Percentiles rank a stretch among this genome's conserved stretches.
Evolutionary conservation across 495 filamentous ascomycete genomes (phyloP).

Genomic region (Hypoxylon fuscum): DNA sequence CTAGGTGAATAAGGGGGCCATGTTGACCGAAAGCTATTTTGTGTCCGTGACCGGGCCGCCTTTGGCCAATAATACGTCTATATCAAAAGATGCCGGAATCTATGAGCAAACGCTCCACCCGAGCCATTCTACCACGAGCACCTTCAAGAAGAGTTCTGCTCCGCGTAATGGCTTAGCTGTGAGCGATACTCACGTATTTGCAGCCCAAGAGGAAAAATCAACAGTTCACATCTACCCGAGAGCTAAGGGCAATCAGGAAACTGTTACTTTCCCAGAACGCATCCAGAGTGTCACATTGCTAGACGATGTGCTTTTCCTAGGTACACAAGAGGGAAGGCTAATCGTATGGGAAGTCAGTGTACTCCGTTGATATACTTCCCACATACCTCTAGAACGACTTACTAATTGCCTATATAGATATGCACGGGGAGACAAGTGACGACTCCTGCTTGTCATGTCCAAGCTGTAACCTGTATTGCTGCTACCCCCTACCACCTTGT

Average conservation of each 20-base stretch:
- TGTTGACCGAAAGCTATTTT: conserved; percentile 85
- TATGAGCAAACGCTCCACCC: conserved; percentile 86
- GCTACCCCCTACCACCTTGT: conserved; percentile 80
- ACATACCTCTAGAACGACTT: conserved; percentile 12
- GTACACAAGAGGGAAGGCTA: conserved; percentile 85
- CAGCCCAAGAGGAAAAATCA: conserved; percentile 89
- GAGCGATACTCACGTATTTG: conserved; percentile 85
- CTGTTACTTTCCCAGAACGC: conserved; percentile 84
- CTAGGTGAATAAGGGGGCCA: conserved; percentile 43
- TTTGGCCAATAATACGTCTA: conserved; percentile 69
- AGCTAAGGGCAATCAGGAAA: conserved; percentile 84
- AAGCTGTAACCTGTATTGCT: conserved; percentile 79
- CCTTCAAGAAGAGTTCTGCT: conserved; percentile 93
- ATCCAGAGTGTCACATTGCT: conserved; percentile 74
- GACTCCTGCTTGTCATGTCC: conserved; percentile 88
- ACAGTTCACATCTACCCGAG: conserved; percentile 91
- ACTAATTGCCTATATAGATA: conserved; percentile 61
- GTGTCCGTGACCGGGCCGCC: conserved; percentile 73
- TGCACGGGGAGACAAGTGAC: conserved; percentile 87
- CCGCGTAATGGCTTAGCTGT: conserved; percentile 80
- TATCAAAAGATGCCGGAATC: conserved; percentile 80
- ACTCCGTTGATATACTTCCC: conserved; percentile 7
- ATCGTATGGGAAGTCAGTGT: conserved; percentile 94
- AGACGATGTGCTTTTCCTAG: conserved; percentile 78
- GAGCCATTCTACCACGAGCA: conserved; percentile 69